phyloP scores from a whole-genome alignment of 1,139 yeast species.

The Insectozyma bohioensis region DNA sequence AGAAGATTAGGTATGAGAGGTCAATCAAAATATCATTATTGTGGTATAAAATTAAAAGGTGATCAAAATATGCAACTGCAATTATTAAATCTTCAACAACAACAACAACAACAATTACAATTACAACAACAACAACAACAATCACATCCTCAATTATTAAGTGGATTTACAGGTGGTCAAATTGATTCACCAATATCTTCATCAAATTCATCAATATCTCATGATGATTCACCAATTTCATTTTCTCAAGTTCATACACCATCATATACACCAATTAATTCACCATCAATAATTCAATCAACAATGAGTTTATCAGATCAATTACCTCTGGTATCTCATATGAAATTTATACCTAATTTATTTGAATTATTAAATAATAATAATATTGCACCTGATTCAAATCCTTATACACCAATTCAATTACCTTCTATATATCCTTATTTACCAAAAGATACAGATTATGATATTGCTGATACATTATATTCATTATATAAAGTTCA shows the following conservation, averaged over 20 bases:
- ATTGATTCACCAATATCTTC: conserved; percentile 28
- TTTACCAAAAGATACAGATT: conserved; percentile 50
- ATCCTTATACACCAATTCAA: conserved; percentile 32
- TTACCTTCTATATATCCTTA: conserved; percentile 56
- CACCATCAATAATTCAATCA: conserved; percentile 13
- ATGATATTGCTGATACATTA: conserved; percentile 62
- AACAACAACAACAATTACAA: conserved; percentile 7
- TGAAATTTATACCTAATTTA: conserved; percentile 40
- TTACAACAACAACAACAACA: conserved; percentile 4
- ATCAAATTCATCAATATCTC: conserved; percentile 18
- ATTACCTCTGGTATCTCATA: conserved; percentile 18
- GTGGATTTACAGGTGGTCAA: conserved; percentile 12
- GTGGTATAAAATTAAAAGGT: conserved; percentile 71
- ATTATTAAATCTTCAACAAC: conserved; percentile 10
- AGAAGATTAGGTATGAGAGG: conserved; percentile 88
- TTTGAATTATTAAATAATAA: conserved; percentile 27
- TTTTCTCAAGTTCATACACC: conserved; percentile 28
- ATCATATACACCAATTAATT: conserved; percentile 20
- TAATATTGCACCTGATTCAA: conserved; percentile 20
- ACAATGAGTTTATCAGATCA: conserved; percentile 13
- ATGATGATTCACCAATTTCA: conserved; percentile 17
- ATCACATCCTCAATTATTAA: conserved; percentile 2
- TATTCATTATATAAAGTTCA: conserved; percentile 62
- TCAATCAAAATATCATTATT: conserved; percentile 86
- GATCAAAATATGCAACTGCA: conserved; percentile 34